Base-by-base conservation (phyloP, 306 rosid species). In the Adenanthera pavonina region DNA sequence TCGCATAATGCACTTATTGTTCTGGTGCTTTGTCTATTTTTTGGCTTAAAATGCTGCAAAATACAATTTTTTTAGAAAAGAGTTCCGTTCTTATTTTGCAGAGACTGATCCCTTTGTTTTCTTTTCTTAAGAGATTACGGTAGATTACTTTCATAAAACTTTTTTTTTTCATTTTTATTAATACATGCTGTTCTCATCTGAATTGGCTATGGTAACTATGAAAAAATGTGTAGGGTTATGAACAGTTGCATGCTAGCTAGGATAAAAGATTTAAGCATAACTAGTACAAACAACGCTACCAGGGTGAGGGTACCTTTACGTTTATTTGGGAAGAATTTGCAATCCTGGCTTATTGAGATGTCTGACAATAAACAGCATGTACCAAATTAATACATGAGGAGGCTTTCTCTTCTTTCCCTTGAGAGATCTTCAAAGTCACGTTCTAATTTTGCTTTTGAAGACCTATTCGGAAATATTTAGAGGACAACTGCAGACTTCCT, bases 371-470 rank as follows among this genome's bases (percentile, higher is more conserved):
- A 73, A 78, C 46, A 56, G 7, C 62, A 69, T 36, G 56, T 49
- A 3, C 47, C 16, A 62, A 51, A 52, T 44, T 73, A 49, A 41
- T 52, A 68, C 33, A 4, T 54, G 53, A 54, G 7, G 62, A 44
- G 71, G 20, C 80, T 48, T 66, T 79, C 16, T 35, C 36, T 20
- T 67, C 25, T 60, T 47, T 56, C 40, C 72, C 79, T 40, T 25
- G 17, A 57, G 68, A 46, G 62, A n/a, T 53, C 78, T 34, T 72
- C 52, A 3, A 49, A 72, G 61, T 36, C 41, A 71, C 77, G 46
- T 66, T 54, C 25, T 73, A 3, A 38, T 46, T 56, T 72, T 84
- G 69, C 80, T 51, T 62, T 46, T 25, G 70, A 62, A 41, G 38
- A 6, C 11, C 11, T 49, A 15, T 0, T 35, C 30, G 6, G 2